Conservation (phyloP, 2,329 filamentous ascomycete genomes). For the Scolecobasidium constrictum region DNA sequence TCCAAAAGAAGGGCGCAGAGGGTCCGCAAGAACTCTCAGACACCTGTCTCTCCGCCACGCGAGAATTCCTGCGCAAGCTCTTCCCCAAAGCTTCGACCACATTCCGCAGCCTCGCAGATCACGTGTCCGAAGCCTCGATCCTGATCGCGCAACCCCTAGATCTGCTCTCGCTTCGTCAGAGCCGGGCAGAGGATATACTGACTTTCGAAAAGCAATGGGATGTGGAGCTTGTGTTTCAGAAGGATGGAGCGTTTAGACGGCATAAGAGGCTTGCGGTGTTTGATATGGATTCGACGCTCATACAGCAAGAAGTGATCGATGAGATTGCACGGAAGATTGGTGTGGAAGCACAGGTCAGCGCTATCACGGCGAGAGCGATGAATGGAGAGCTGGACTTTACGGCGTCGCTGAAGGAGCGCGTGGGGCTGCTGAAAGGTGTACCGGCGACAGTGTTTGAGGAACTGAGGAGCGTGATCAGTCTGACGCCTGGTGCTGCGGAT, state of each 20-base stretch:
- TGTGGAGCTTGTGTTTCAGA: conserved; percentile 50
- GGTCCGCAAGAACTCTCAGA: neutral
- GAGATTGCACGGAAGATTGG: conserved; percentile 79
- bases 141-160: neutral
- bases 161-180: neutral
- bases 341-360: conserved; percentile 69
- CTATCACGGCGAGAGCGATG: conserved; percentile 91
- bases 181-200: neutral
- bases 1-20: neutral
- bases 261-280: conserved; percentile 86
- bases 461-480: conserved; percentile 62
- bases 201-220: neutral
- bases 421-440: conserved; percentile 70
- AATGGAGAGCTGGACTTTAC: conserved; percentile 91
- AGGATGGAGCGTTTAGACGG: conserved; percentile 60
- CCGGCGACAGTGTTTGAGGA: conserved; percentile 68
- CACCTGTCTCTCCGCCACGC: neutral
- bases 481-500: conserved; percentile 70
- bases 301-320: conserved; percentile 96
- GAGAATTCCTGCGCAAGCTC: neutral
- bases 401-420: conserved; percentile 68
- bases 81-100: neutral
- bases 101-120: neutral
- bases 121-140: neutral
- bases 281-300: conserved; percentile 97